Evolutionary conservation across 805 yeast genomes (phyloP), one percentile per base, ranked within the genome.

Genomic region (Komagataella populi): DNA sequence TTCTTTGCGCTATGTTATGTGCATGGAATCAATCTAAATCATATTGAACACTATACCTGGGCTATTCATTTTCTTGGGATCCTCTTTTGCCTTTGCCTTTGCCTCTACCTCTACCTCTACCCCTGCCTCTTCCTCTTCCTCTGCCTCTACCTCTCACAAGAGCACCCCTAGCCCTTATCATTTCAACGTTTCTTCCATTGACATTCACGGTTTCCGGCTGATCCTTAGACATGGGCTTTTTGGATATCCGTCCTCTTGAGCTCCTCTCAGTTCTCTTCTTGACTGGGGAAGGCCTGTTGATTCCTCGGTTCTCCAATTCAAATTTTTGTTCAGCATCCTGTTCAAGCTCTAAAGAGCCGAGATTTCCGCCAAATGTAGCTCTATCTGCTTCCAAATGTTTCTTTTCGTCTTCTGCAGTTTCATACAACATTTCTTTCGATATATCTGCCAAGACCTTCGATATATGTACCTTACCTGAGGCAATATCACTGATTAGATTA

Each of bases 401-500:
- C 48, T 49, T 10, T 23, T 16, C 46, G 18, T 24, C 22, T 14
- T 46, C 17, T 24, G 8, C 39, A 12, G 39, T 30, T 23, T 47
- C 46, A 49, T 17, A 46, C 50, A 47, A 46, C 52, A 50, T 46
- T 10, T 50, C 53, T n/a, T 50, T 51, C 5, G 56, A 55, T 14
- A 55, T 51, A 45, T 50, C 55, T 23, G 49, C 45, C 23, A 53
- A 51, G 30, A 50, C 50, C 22, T 51, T 50, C 7, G 52, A 49
- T 6, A 51, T 54, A 44, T 46, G 49, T 14, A 52, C 44, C 6
- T 52, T 51, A 17, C 61, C 62, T 18, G 58, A 54, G 1, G 61
- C 61, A 43, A 60, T 56, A 39, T 48, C 52, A 14, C 52, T 52
- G 22, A 63, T 53, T n/a, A 54, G 16, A n/a, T 48, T 45, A n/a